These are phyloP conservation scores for Claviceps purpurea DNA, from an alignment of 2,329 filamentous ascomycete species.

Conservation along the genomic window DNA sequence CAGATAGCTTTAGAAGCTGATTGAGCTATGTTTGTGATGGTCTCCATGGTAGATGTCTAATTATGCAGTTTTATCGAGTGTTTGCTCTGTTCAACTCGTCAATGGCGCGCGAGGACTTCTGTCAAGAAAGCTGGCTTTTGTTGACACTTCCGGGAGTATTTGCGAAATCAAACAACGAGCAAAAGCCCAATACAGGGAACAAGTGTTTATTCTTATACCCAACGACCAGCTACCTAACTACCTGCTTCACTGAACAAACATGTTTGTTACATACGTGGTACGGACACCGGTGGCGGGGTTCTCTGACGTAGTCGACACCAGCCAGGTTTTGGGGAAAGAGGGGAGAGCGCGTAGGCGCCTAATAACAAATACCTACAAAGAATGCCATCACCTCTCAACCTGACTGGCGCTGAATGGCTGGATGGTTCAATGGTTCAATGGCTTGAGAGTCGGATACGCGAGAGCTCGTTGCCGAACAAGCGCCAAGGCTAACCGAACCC, in stretches of 20 bases:
- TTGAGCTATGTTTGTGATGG: conserved; percentile 40
- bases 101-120: not conserved
- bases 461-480: no score
- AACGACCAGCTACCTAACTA: no score
- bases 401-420: no score
- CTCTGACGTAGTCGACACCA: conserved; percentile 4
- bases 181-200: no score
- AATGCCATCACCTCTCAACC: conserved; percentile 8
- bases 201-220: no score
- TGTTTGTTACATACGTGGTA: not conserved
- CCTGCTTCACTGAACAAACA: not conserved
- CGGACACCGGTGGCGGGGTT: conserved; percentile 1
- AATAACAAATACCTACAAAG: not conserved
- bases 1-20: conserved; percentile 29
- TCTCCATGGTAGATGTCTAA: conserved; percentile 39
- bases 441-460: no score
- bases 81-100: not conserved
- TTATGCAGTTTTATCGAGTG: not conserved
- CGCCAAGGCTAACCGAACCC: no score
- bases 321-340: not conserved
- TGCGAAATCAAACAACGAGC: no score
- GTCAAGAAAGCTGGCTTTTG: not conserved
- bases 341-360: not conserved
- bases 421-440: no score
- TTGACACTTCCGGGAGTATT: no score